These are phyloP conservation scores for Aspergillaceae sp. DNA, from an alignment of 2,329 filamentous ascomycete species.

Conservation along the genomic window DNA sequence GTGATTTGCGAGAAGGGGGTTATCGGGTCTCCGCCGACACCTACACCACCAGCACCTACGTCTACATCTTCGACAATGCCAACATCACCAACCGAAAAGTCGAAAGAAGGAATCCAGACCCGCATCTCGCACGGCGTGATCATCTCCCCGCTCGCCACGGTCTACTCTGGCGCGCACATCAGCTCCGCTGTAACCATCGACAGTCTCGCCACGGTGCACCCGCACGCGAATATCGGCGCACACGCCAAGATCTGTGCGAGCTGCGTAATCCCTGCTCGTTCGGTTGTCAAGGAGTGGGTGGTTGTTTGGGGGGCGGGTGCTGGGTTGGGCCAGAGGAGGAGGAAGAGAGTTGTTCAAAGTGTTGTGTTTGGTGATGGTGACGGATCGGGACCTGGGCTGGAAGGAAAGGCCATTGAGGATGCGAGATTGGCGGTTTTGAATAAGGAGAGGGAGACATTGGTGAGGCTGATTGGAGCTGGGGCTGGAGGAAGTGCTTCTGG, in stretches of 20 bases:
- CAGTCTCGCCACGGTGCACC: constrained; percentile 31
- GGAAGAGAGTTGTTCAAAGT: constrained; percentile 19
- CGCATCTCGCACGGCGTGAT: constrained; percentile 32
- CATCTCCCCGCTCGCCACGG: constrained; percentile 29
- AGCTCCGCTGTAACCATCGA: constrained; percentile 37
- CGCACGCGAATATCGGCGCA: constrained; percentile 30
- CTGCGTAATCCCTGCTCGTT: constrained; percentile 50
- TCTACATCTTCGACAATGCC: constrained; percentile 1
- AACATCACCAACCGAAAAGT: background rate
- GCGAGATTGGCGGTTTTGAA: constrained; percentile 56
- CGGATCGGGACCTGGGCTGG: constrained; percentile 22
- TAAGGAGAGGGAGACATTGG: constrained; percentile 59
- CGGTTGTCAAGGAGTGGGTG: constrained; percentile 56
- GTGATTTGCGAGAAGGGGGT: constrained; percentile 62
- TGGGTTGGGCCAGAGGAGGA: constrained; percentile 24
- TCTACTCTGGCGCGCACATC: constrained; percentile 33
- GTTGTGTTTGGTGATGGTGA: constrained; percentile 10
- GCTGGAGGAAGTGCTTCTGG: constrained; percentile 2
- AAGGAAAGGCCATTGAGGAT: constrained; percentile 54
- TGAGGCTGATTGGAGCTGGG: constrained; percentile 49
- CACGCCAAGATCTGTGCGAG: constrained; percentile 63
- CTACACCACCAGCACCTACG: constrained; percentile 5
- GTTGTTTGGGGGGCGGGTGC: constrained; percentile 60
- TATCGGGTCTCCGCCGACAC: constrained; percentile 42
- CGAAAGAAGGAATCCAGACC: constrained; percentile 10